phyloP scores from a whole-genome alignment of 192 early-diverging fungal genomes.

The Coemansia sp. region DNA sequence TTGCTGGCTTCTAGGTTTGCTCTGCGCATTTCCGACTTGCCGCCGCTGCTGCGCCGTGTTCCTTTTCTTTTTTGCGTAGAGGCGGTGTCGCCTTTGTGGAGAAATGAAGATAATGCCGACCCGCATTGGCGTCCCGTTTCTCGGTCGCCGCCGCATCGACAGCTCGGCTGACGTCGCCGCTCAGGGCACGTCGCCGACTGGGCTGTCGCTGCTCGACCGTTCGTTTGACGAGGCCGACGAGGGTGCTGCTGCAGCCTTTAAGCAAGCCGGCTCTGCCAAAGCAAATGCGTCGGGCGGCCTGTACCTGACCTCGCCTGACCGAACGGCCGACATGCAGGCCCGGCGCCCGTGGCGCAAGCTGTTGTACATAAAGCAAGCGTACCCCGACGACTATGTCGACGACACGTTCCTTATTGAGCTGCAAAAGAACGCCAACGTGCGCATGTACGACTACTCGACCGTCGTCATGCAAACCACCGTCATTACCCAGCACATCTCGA shows the following conservation, averaged over 20 bases:
- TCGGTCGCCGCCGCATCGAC: constrained; percentile 21
- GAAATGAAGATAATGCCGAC: constrained; percentile 21
- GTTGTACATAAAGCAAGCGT: constrained; percentile 83
- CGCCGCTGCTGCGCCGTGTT: too few relatives aligned
- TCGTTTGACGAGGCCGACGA: background rate
- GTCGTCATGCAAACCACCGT: constrained; percentile 70
- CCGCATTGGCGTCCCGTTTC: constrained; percentile 28
- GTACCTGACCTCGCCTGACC: background rate
- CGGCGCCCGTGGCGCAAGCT: constrained; percentile 67
- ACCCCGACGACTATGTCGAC: constrained; percentile 90
- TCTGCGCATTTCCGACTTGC: too few relatives aligned
- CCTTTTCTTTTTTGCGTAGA: too few relatives aligned
- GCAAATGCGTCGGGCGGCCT: background rate
- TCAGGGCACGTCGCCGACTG: background rate
- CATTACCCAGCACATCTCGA: constrained; percentile 82
- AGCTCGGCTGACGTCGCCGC: background rate
- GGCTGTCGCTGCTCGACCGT: background rate
- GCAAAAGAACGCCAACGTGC: constrained; percentile 87
- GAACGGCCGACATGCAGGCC: background rate
- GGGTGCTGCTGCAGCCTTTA: background rate
- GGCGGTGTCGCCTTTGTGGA: background rate
- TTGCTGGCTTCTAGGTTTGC: too few relatives aligned
- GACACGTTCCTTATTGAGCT: constrained; percentile 80
- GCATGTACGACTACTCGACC: constrained; percentile 75
- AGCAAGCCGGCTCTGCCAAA: background rate